Percentiles rank a stretch among this genome's conserved stretches.
Conservation (phyloP, 106 monocot species). For the Apostasia shenzhenica region DNA sequence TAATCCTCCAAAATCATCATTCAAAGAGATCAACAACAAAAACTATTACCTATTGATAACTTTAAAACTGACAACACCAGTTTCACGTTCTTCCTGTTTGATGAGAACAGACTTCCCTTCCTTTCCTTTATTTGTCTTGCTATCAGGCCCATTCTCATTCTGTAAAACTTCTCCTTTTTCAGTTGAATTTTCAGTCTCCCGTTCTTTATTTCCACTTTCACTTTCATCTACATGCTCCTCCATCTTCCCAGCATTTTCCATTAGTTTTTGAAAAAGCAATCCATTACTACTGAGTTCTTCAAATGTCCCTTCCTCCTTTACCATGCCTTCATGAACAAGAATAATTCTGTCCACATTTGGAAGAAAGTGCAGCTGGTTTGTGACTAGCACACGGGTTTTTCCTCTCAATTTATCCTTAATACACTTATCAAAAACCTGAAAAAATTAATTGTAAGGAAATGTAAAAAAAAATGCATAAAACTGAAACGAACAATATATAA, state of each 20-base stretch:
- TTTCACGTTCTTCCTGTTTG: constrained; percentile 95
- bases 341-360: constrained; percentile 88
- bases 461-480: background rate
- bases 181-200: constrained; percentile 18
- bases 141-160: constrained; percentile 20
- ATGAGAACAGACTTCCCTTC: constrained; percentile 74
- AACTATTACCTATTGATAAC: constrained; percentile 58
- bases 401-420: constrained; percentile 81
- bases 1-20: background rate
- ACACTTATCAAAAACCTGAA: constrained; percentile 95
- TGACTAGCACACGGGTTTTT: constrained; percentile 97
- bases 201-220: constrained; percentile 18
- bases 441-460: constrained; percentile 1
- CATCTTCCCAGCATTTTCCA: constrained; percentile 99
- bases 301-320: constrained; percentile 96
- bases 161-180: constrained; percentile 33
- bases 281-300: constrained; percentile 77
- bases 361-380: constrained; percentile 98
- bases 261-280: constrained; percentile 75
- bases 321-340: constrained; percentile 85
- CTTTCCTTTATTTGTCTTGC: constrained; percentile 35
- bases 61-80: constrained; percentile 75
- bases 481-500: background rate
- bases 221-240: constrained; percentile 74
- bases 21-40: background rate